A percentile compares a stretch with the other conserved stretches of the same genome.
phyloP scores from a whole-genome alignment of 768 basidiomycete genomes.

The Mycena amicta region DNA sequence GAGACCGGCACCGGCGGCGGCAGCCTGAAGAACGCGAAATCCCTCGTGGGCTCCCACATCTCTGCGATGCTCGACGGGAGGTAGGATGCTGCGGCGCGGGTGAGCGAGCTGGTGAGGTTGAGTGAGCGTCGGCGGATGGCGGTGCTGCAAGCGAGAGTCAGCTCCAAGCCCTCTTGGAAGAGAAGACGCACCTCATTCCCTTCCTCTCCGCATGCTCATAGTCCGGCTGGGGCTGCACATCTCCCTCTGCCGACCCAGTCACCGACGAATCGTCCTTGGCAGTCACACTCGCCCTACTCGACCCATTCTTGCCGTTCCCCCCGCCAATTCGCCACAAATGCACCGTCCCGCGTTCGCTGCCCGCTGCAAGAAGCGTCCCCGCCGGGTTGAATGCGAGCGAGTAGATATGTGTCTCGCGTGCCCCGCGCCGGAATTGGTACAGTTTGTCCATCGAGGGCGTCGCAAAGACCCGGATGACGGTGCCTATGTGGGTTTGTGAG shows the following conservation, averaged over 20 bases:
- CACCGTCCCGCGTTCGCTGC: conserved; percentile 91
- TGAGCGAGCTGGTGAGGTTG: conserved; percentile 73
- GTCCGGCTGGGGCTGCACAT: background rate
- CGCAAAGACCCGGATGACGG: conserved; percentile 93
- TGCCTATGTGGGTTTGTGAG: conserved; percentile 64
- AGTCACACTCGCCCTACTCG: background rate
- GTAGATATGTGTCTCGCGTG: conserved; percentile 83
- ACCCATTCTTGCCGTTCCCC: background rate
- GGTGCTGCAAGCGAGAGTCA: conserved; percentile 31
- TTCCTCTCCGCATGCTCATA: background rate
- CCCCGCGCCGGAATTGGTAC: conserved; percentile 93
- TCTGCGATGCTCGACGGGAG: conserved; percentile 89
- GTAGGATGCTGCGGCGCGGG: conserved; percentile 81
- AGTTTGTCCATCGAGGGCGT: conserved; percentile 91
- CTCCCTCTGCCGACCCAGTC: background rate
- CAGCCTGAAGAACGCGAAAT: conserved; percentile 89
- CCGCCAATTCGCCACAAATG: conserved; percentile 62
- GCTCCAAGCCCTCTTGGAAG: conserved; percentile 8
- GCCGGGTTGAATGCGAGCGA: conserved; percentile 81
- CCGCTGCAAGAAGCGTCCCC: conserved; percentile 84
- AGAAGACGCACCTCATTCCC: background rate
- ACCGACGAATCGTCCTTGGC: conserved; percentile 1
- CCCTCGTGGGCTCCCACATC: conserved; percentile 95
- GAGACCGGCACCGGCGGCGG: conserved; percentile 40
- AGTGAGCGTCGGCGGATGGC: conserved; percentile 69